These are phyloP conservation scores for Flammula alnicola DNA, from an alignment of 1,284 basidiomycete species.

Conservation along the genomic window DNA sequence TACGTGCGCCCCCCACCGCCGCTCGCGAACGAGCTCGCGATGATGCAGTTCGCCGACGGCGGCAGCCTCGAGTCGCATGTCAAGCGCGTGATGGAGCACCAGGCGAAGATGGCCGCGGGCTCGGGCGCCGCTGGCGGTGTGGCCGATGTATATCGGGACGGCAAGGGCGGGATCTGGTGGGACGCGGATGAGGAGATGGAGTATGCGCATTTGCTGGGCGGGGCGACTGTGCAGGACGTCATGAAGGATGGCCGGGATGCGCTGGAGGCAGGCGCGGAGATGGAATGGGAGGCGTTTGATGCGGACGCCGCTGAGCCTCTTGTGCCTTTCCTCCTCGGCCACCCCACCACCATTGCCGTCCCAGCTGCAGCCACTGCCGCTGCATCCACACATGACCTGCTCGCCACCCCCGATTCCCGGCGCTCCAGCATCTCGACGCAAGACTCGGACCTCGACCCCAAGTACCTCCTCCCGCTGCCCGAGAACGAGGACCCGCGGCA, in stretches of 20 bases:
- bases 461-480: constrained; percentile 49
- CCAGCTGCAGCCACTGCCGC: too few relatives aligned
- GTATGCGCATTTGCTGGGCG: constrained; percentile 59
- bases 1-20: constrained; percentile 48
- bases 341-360: too few relatives aligned
- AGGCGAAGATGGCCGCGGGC: constrained; percentile 47
- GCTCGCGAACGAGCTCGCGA: constrained; percentile 62
- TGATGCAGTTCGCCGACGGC: constrained; percentile 71
- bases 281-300: constrained; percentile 50
- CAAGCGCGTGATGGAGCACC: constrained; percentile 54
- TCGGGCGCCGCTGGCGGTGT: constrained; percentile 42
- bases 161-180: constrained; percentile 65
- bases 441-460: constrained; percentile 57
- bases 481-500: constrained; percentile 40
- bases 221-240: constrained; percentile 18
- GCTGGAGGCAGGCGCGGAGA: constrained; percentile 24
- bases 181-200: constrained; percentile 74
- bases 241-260: constrained; percentile 19
- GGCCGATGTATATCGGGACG: constrained; percentile 60
- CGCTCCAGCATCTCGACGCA: constrained; percentile 52
- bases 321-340: too few relatives aligned
- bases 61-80: constrained; percentile 63
- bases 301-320: constrained; percentile 25
- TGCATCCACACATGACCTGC: too few relatives aligned
- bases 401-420: too few relatives aligned